A percentile compares a stretch with the other conserved stretches of the same genome.
Conservation (phyloP, 768 basidiomycete species). For the Mycena belliarum region DNA sequence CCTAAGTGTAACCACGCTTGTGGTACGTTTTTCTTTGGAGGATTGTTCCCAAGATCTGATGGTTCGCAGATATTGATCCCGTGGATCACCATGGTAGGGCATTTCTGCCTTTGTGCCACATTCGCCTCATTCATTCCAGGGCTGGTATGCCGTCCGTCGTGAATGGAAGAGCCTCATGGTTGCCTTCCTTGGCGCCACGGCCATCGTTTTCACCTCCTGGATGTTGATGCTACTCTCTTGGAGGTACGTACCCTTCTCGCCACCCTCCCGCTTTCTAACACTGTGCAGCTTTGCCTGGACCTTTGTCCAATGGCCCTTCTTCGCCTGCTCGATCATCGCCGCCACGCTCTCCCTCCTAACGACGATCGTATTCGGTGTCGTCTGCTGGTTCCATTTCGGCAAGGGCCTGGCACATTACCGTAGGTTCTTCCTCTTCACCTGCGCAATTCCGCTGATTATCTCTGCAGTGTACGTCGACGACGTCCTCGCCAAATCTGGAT, state of each 20-base stretch:
- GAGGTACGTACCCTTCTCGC: constrained; percentile 2
- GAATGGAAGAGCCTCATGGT: constrained; percentile 27
- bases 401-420: constrained; percentile 36
- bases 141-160: constrained; percentile 29
- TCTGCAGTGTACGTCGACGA: constrained; percentile 23
- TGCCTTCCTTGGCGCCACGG: constrained; percentile 20
- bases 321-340: constrained; percentile 24
- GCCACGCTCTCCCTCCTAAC: constrained; percentile 25
- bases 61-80: constrained; percentile 25
- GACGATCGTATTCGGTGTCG: constrained; percentile 30
- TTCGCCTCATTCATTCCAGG: constrained; percentile 20
- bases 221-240: constrained; percentile 20
- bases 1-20: constrained; percentile 25
- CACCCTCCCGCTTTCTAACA: background rate
- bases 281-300: constrained; percentile 22
- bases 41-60: background rate
- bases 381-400: constrained; percentile 35
- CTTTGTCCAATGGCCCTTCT: constrained; percentile 25
- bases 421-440: constrained; percentile 20
- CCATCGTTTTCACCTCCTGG: constrained; percentile 16
- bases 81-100: constrained; percentile 30
- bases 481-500: constrained; percentile 19
- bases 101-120: background rate
- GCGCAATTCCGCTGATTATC: background rate
- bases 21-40: constrained; percentile 20